Base-by-base conservation (phyloP, 495 filamentous ascomycete genomes). In the Aspergillus egyptiacus region DNA sequence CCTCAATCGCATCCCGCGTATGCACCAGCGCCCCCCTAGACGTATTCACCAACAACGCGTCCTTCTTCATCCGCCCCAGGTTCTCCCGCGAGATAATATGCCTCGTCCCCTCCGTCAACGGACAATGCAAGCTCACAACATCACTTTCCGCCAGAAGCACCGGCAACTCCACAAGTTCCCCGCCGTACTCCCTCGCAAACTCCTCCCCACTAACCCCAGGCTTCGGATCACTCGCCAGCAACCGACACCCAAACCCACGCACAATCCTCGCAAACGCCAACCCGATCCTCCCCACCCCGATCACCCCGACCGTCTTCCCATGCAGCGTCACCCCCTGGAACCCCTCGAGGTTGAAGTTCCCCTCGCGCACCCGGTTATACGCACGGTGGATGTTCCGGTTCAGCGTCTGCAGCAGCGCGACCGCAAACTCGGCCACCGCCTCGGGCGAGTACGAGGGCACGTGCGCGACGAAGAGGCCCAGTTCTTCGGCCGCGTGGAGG, bases 391-490 rank as follows among this genome's bases (percentile, higher is more conserved):
- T 83, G 52, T 83, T 80, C 15, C 84, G 81, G 56, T 86, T 85
- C 20, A 86, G 69, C 0, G 83, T 85, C 64, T 82, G 81, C 31
- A 84, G 68, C 57, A 87, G 71, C 7, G 81, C 78, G 13, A 85
- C 69, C 15, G 83, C 76, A 58, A 85, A 87, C 66, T 87, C 84
- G 54, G 84, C 84, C 3, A 87, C 84, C 3, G 83, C 80, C 55
- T 86, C 83, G 48, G 84, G 84, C 3, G 79, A 81, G 62, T 87
- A 87, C 1, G 82, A 71, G 0, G 82, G 82, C 17, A 87, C 83
- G 46, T 78, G 78, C 49, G 79, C 81, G 40, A 87, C 81, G 59
- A 82, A 78, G 58, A 87, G 57, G 32, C 77, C 76, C 3, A 83
- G 70, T 18, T 56, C 53, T 51, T 78, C 68, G 51, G 84, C 84